Conservation (phyloP, 208 protist species). For the Spongospora subterranea region DNA sequence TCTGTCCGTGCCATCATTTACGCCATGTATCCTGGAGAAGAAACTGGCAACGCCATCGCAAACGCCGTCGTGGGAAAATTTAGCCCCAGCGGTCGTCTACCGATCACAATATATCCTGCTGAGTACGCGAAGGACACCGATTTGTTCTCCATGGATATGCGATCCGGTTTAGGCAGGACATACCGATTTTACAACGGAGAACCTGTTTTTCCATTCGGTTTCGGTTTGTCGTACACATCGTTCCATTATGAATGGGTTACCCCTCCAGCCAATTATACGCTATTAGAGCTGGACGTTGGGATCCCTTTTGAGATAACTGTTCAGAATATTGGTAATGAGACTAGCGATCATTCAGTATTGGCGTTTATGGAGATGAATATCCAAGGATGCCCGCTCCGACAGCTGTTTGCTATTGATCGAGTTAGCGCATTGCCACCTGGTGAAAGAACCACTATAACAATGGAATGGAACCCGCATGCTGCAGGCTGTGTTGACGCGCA, state of each 20-base stretch:
- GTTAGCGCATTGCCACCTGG: not conserved
- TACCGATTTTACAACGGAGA: slow-evolving; percentile 73
- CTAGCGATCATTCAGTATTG: not conserved
- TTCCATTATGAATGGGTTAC: slow-evolving; percentile 36
- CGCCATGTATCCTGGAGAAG: slow-evolving; percentile 66
- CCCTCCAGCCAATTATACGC: not conserved
- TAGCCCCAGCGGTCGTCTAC: slow-evolving; percentile 60
- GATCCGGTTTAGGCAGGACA: slow-evolving; percentile 65
- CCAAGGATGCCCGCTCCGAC: not conserved
- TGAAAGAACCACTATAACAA: not conserved
- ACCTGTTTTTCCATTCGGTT: slow-evolving; percentile 65
- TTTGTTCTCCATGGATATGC: slow-evolving; percentile 69
- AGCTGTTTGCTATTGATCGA: slow-evolving; percentile 5
- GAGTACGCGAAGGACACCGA: slow-evolving; percentile 10
- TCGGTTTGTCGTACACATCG: slow-evolving; percentile 64
- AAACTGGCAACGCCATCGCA: slow-evolving; percentile 63
- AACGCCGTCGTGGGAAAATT: slow-evolving; percentile 66
- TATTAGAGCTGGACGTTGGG: not conserved
- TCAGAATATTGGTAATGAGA: not conserved
- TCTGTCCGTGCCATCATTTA: slow-evolving; percentile 61
- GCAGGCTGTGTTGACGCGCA: not conserved
- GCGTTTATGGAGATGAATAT: not conserved
- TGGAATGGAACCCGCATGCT: not conserved
- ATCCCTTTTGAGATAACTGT: not conserved
- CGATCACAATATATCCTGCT: slow-evolving; percentile 65